A percentile compares a stretch with the other conserved stretches of the same genome.
phyloP scores from a whole-genome alignment of 2,329 filamentous ascomycete species.

The Sclerotinia glacialis region DNA sequence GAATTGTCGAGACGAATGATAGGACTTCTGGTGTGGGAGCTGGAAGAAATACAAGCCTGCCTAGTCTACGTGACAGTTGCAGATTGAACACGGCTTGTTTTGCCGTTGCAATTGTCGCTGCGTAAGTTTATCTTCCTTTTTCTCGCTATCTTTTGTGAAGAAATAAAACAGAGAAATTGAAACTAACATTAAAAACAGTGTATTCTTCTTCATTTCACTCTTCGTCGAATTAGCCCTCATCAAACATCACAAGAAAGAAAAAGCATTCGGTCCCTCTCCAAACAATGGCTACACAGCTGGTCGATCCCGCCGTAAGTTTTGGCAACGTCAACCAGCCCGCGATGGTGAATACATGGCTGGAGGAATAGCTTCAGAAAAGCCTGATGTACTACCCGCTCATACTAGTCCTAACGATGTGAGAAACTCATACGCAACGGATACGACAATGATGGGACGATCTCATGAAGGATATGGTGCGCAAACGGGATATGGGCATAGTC shows the following conservation, averaged over 20 bases:
- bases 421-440: slow-evolving; percentile 33
- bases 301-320: slow-evolving; percentile 43
- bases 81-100: slow-evolving; percentile 73
- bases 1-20: slow-evolving; percentile 48
- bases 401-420: slow-evolving; percentile 42
- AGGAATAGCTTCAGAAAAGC: slow-evolving; percentile 26
- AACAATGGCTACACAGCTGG: slow-evolving; percentile 67
- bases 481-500: not conserved
- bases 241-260: slow-evolving; percentile 71
- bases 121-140: slow-evolving; percentile 50
- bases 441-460: slow-evolving; percentile 30
- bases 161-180: slow-evolving; percentile 18
- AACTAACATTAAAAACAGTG: slow-evolving; percentile 42
- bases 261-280: slow-evolving; percentile 65
- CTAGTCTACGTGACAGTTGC: slow-evolving; percentile 61
- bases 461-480: slow-evolving; percentile 10
- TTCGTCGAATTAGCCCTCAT: slow-evolving; percentile 65
- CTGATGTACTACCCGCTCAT: slow-evolving; percentile 42
- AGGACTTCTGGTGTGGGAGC: slow-evolving; percentile 49
- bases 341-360: slow-evolving; percentile 32
- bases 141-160: not conserved
- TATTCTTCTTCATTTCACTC: slow-evolving; percentile 74
- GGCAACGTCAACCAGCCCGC: slow-evolving; percentile 33
- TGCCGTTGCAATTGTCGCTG: slow-evolving; percentile 72
- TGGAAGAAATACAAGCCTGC: slow-evolving; percentile 43